phyloP scores from a whole-genome alignment of 139 green algal species.

The Picochlorum costavermella region DNA sequence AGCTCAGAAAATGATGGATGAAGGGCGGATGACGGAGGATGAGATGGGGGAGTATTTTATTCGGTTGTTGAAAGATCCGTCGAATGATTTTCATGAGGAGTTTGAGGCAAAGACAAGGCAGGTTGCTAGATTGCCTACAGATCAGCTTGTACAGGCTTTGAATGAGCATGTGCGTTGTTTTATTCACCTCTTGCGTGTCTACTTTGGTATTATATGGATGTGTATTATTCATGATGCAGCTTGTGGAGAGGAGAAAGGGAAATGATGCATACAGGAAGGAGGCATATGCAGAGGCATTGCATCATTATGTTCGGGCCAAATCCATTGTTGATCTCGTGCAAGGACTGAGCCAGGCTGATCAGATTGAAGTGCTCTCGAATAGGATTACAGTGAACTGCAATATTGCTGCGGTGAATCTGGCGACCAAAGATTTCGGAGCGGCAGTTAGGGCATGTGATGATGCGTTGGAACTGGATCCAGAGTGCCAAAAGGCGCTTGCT shows the following conservation, averaged over 20 bases:
- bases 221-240: conserved; percentile 21
- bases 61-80: conserved; percentile 27
- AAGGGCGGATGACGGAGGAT: conserved; percentile 46
- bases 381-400: conserved; percentile 41
- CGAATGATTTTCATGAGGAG: conserved; percentile 18
- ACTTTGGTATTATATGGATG: background rate
- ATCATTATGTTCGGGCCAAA: conserved; percentile 45
- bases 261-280: conserved; percentile 35
- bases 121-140: conserved; percentile 33
- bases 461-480: conserved; percentile 29
- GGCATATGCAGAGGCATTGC: conserved; percentile 30
- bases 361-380: conserved; percentile 46
- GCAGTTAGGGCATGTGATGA: conserved; percentile 28
- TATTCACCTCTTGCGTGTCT: background rate
- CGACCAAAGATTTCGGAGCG: conserved; percentile 24
- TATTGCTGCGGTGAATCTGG: conserved; percentile 49
- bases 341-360: conserved; percentile 34
- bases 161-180: conserved; percentile 54
- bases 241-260: conserved; percentile 44
- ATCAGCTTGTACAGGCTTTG: conserved; percentile 55
- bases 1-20: conserved; percentile 46
- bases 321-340: conserved; percentile 46
- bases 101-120: conserved; percentile 24
- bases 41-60: conserved; percentile 43
- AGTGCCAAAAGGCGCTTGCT: conserved; percentile 40